These are phyloP conservation scores for Xanthoconium separans DNA, from an alignment of 1,284 basidiomycete genomes.

Conservation along the genomic window DNA sequence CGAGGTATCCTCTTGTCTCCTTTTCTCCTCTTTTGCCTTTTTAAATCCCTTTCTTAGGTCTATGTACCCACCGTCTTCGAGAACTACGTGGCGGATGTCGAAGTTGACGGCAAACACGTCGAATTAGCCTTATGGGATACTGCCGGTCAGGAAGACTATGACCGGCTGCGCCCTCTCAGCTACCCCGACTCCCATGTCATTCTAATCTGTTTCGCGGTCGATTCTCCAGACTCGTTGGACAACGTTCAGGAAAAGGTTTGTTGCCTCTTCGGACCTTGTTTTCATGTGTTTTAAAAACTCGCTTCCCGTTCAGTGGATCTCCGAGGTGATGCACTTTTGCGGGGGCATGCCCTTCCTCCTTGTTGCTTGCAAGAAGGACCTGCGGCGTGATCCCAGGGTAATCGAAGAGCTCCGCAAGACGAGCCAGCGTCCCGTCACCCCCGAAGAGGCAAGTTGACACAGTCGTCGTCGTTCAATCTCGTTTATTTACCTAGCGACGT, in stretches of 20 bases:
- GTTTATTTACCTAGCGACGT: constrained; percentile 1
- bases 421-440: constrained; percentile 77
- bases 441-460: constrained; percentile 56
- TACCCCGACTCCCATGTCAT: constrained; percentile 94
- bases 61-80: constrained; percentile 95
- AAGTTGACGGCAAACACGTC: constrained; percentile 89
- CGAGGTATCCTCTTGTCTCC: constrained; percentile 52
- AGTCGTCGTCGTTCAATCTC: neutral
- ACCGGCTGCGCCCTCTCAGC: constrained; percentile 86
- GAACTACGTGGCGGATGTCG: constrained; percentile 87
- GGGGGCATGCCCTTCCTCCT: constrained; percentile 85
- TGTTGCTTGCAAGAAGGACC: constrained; percentile 92
- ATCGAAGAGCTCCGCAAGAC: constrained; percentile 81
- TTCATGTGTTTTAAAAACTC: constrained; percentile 7
- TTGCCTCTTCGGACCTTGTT: constrained; percentile 6
- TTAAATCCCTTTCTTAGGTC: constrained; percentile 49
- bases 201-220: constrained; percentile 91
- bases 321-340: constrained; percentile 93
- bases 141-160: constrained; percentile 89
- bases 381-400: constrained; percentile 76
- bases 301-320: constrained; percentile 70
- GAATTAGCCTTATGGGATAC: constrained; percentile 96
- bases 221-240: constrained; percentile 90
- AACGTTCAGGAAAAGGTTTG: constrained; percentile 94
- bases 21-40: neutral